Evolutionary conservation across 192 early-diverging fungal genomes (phyloP).

Genomic region (Coemansia sp.): DNA sequence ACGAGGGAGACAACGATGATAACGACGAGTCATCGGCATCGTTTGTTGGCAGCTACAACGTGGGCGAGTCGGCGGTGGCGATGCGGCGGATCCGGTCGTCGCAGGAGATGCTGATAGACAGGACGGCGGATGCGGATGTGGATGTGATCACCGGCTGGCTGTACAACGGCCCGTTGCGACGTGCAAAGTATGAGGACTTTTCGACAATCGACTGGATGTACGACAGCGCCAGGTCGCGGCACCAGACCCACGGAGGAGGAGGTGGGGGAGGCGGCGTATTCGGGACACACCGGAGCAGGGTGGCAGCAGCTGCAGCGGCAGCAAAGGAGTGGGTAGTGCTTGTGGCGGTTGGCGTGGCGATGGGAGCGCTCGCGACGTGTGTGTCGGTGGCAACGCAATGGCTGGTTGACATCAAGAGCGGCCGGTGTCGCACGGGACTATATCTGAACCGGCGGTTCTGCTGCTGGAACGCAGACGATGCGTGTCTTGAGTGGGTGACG

Average conservation of each 20-base stretch:
- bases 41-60: conserved; percentile 21
- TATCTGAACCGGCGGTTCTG: conserved; percentile 82
- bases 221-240: conserved; percentile 49
- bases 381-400: conserved; percentile 60
- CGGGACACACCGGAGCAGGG: conserved; percentile 1
- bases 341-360: conserved; percentile 40
- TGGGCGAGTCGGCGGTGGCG: conserved; percentile 20
- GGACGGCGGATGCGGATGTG: conserved; percentile 25
- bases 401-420: conserved; percentile 82
- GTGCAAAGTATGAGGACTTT: conserved; percentile 56
- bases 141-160: conserved; percentile 55
- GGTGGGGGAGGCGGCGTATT: conserved; percentile 8
- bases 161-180: conserved; percentile 50
- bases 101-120: conserved; percentile 37
- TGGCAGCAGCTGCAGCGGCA: conserved; percentile 25
- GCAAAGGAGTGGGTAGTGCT: conserved; percentile 48
- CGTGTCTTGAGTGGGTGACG: conserved; percentile 60
- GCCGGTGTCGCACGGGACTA: conserved; percentile 78
- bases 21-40: not conserved
- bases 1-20: not conserved
- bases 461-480: conserved; percentile 73
- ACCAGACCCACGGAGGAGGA: conserved; percentile 30
- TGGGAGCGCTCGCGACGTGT: conserved; percentile 50
- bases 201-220: conserved; percentile 58
- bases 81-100: conserved; percentile 39